These are phyloP conservation scores for Fraxinus ornus DNA, from an alignment of 305 asterid species.

Conservation along the genomic window DNA sequence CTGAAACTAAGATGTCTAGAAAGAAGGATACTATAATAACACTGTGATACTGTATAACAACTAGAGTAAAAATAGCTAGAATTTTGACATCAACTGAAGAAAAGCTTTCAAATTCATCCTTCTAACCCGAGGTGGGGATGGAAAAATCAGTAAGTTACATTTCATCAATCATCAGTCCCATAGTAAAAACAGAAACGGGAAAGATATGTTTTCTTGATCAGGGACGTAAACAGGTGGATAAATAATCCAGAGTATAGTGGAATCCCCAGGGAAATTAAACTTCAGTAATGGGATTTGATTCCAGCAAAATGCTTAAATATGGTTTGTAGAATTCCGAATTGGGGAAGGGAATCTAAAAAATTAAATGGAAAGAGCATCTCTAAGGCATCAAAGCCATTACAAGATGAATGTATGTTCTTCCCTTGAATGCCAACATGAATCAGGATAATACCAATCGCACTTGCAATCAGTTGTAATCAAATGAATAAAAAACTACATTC, in stretches of 20 bases:
- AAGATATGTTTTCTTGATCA: background rate
- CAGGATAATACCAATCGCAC: background rate
- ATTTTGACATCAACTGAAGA: background rate
- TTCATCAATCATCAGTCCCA: background rate
- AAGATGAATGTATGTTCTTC: background rate
- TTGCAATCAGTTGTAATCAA: background rate
- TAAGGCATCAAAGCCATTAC: background rate
- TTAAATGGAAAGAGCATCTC: background rate
- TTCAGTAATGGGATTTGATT: background rate
- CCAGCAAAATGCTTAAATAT: background rate
- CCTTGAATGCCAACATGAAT: background rate
- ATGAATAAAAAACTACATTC: background rate
- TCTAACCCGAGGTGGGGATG: background rate
- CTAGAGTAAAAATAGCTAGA: background rate
- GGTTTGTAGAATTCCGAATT: background rate
- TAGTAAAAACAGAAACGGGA: background rate
- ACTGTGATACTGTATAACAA: background rate
- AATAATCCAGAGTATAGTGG: background rate
- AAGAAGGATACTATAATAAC: background rate
- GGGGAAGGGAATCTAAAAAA: background rate
- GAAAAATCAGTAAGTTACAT: background rate
- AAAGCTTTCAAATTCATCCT: background rate
- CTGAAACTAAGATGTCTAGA: background rate
- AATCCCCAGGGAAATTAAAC: background rate
- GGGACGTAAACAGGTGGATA: background rate